A percentile compares a stretch with the other conserved stretches of the same genome.
These are phyloP conservation scores for Coffea canephora DNA, from an alignment of 257 asterid genomes.

Conservation along the genomic window DNA sequence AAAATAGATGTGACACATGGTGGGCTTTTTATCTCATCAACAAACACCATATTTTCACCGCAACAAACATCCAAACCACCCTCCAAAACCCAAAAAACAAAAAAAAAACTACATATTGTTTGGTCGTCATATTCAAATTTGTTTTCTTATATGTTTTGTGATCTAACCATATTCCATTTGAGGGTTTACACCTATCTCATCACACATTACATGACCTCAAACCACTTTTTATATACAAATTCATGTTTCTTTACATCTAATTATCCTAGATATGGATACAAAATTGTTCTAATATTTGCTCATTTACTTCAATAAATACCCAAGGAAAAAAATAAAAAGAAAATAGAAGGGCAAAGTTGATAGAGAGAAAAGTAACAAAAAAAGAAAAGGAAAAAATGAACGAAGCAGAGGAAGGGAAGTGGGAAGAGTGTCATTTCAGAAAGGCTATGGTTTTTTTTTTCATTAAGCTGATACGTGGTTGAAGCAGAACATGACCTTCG, in stretches of 20 bases:
- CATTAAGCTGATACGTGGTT: not conserved
- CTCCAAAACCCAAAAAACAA: no score
- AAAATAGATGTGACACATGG: no score
- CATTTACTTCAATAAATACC: not conserved
- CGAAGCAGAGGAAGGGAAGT: not conserved
- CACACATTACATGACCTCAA: no score
- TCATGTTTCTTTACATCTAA: no score
- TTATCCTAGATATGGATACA: not conserved
- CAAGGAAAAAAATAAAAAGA: not conserved
- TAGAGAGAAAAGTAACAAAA: not conserved
- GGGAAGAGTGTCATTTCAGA: conserved; percentile 7
- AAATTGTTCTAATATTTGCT: not conserved
- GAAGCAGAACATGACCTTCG: not conserved
- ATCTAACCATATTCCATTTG: no score
- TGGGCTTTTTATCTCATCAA: no score
- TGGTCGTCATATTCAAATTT: no score
- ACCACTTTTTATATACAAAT: no score
- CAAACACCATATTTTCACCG: no score
- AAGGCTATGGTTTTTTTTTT: not conserved
- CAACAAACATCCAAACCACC: no score
- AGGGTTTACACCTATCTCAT: not conserved
- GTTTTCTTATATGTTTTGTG: no score
- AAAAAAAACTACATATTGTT: no score
- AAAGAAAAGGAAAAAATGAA: not conserved
- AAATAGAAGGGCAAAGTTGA: not conserved